Evolutionary conservation across 495 filamentous ascomycete genomes (phyloP), one percentile per base, ranked within the genome.

Genomic region (Sporormia fimetaria): DNA sequence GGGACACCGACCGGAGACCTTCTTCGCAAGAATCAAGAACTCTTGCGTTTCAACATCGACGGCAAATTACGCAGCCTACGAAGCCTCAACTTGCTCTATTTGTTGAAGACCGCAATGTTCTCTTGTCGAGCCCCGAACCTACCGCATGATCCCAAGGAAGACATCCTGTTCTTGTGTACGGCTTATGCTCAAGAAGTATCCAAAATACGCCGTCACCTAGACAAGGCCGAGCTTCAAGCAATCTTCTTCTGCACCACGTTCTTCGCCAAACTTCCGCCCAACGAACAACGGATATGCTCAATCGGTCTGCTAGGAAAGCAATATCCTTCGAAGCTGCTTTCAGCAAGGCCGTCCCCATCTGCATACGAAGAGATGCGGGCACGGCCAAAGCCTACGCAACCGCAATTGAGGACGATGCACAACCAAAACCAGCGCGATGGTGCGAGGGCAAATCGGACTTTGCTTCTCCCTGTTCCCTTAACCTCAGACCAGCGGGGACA

Each of bases 41-140:
- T 51, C 14, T 25, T 44, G 18, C 47, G 36, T 10, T n/a, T 45
- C 10, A 37, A 40, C 18, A 16, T 22, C 20, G 26, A 45, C n/a
- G 36, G 41, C 2, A 40, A 41, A 21, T 35, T 23, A n/a, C 17
- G 36, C 11, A 40, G 8, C 23, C 38, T 44, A 17, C 44, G 21
- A 33, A 26, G 40, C 17, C 14, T 51, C 8, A 41, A 51, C 31
- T 40, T 51, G 25, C 38, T 44, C 7, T 51, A 44, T 32, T 32
- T 51, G 1, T 24, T 51, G 10, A 51, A 41, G 31, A 41, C 41
- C 4, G 18, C 35, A 3, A 12, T 51, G 9, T 24, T 35, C 4
- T 45, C 18, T n/a, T 44, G 30, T 22, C 44, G 32, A 23, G 40
- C 29, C 29, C 22, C 31, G 31, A 41, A 45, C 16, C 23, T 51